phyloP scores from a whole-genome alignment of 441 rosid genomes.

The Bruguiera hainesii region DNA sequence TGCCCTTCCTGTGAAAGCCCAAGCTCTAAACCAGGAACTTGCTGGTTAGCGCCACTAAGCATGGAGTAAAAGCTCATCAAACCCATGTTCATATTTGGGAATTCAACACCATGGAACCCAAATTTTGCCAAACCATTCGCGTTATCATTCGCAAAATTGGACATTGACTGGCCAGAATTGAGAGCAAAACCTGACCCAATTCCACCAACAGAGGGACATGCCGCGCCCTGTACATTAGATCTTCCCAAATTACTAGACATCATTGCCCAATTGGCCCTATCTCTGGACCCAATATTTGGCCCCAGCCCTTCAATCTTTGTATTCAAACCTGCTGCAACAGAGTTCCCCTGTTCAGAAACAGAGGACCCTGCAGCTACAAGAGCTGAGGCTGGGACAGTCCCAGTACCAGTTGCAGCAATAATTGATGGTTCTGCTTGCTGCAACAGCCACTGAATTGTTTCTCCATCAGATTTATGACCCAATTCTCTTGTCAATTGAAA shows the following conservation, averaged over 20 bases:
- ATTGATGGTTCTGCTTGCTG: conserved; percentile 92
- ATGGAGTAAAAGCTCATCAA: conserved; percentile 73
- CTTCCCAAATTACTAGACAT: conserved; percentile 52
- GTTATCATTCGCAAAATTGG: conserved; percentile 45
- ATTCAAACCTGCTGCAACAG: conserved; percentile 58
- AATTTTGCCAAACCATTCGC: conserved; percentile 40
- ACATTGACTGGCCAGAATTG: conserved; percentile 32
- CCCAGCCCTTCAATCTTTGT: conserved; percentile 54
- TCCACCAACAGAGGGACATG: conserved; percentile 61
- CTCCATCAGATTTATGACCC: conserved; percentile 96
- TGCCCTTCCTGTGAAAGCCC: conserved; percentile 87
- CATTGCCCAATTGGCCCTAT: conserved; percentile 57
- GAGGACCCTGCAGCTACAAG: conserved; percentile 54
- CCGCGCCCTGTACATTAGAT: conserved; percentile 41
- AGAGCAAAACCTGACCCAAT: conserved; percentile 44
- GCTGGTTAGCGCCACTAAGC: conserved; percentile 47
- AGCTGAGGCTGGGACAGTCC: conserved; percentile 92
- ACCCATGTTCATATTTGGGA: conserved; percentile 53
- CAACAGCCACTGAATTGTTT: conserved; percentile 90
- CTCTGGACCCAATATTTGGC: conserved; percentile 41
- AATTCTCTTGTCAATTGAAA: conserved; percentile 90
- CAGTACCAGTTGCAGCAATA: conserved; percentile 84
- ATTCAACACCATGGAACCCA: conserved; percentile 63
- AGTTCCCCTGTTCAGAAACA: conserved; percentile 62
- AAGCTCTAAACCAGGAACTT: conserved; percentile 83